Evolutionary conservation across 352 stramenopile genomes (phyloP), one percentile per base, ranked within the genome.

Genomic region (Globisporangium parvum): DNA sequence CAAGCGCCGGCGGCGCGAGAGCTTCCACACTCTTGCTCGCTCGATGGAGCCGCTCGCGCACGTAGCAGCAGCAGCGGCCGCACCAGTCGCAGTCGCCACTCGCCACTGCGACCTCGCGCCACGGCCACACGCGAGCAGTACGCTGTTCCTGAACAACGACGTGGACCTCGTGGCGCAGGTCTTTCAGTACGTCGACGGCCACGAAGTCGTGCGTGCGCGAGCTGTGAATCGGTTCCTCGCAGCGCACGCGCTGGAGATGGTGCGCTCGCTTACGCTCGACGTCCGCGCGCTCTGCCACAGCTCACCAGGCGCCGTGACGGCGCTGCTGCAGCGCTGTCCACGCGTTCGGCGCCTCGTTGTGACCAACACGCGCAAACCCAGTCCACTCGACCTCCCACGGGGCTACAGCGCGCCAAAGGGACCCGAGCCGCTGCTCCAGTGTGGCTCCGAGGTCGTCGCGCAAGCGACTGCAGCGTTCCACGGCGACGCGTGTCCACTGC

Each of bases 151-250:
- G 2, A 72, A 76, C 46, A 70, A 76, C 60, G 83, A 87, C 47
- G 57, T 76, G 45, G 71, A 89, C 49, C 49, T 90, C 5, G 40
- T 90, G 28, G 60, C 59, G 14, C 69, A 80, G n/a, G 67, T 87
- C 15, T 87, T 77, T 53, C 66, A 59, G 20, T 90, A 77, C 46
- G 54, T 88, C 15, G 73, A 80, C 20, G 77, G 77, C 24, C 57
- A 54, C n/a, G 71, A 85, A 28, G 60, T 78, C 31, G 51, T 85
- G 45, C 66, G 67, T 1, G 74, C 58, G 47, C 68, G 73, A 18
- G 57, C 59, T 0, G 66, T 90, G 23, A 84, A 74, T 64, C 73
- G 67, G 17, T 85, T 85, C 28, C 60, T 90, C 55, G 67, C 65
- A 2, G 35, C 69, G 3, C 65, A 85, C 26, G 71, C 79, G 23